Evolutionary conservation across 1,284 basidiomycete species (phyloP), one percentile per base, ranked within the genome.

Genomic region (Puccinia polysora): DNA sequence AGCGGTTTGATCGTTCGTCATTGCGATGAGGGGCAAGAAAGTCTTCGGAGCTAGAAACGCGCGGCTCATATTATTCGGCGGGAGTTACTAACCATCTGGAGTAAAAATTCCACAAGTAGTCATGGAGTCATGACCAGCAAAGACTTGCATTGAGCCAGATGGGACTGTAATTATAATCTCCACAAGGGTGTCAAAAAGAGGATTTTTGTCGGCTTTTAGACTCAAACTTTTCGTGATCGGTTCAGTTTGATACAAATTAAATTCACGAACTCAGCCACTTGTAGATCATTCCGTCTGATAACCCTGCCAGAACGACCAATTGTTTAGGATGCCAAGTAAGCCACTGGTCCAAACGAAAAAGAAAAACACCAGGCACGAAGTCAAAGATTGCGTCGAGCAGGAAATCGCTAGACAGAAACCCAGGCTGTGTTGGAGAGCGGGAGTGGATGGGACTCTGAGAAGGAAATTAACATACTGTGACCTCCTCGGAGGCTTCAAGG

Each of bases 271-370:
- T 82, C 82, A 96, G 90, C 94, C 94, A 99, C 77, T 98, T 83
- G 95, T 95, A 98, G n/a, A 95, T 87, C 3, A 90, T 96, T 3
- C 89, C 86, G 80, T 98, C 95, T 75, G 95, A 91, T 20, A 90
- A 89, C 43, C 95, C 95, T 0, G 91, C 93, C 2, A 95, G 85
- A 0, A 98, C 84, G 2, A 97, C 89, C 58, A 83, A 83, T 15
- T 94, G 96, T 79, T 88, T 93, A 0, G 96, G 95, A 82, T 99
- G 96, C 95, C 95, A 99, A 81, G 86, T 84, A 63, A 98, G 79
- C 86, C 92, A 97, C 91, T 95, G 74, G 47, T 36, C 7, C 4
- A 28, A 73, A 60, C 58, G 56, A 34, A 38, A 32, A 40, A 28
- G 20, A 38, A 23, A 14, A 5, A 40, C 4, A 40, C 4, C 18